These are phyloP conservation scores for Camptophora hylomeconis DNA, from an alignment of 2,329 filamentous ascomycete genomes.

Conservation along the genomic window DNA sequence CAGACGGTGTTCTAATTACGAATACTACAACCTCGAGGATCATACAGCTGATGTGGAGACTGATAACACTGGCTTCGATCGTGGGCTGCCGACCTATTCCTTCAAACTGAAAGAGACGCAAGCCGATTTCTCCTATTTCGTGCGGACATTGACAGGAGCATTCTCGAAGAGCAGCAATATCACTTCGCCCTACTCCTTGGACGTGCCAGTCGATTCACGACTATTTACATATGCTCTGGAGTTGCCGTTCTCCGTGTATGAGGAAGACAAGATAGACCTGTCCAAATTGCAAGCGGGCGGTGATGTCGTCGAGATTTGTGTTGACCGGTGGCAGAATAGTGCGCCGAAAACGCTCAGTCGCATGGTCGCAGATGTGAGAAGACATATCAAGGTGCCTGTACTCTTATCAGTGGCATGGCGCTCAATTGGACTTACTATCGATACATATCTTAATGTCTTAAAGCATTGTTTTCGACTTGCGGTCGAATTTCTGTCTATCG, in stretches of 20 bases:
- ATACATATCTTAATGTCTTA: conserved; percentile 24
- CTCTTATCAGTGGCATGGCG: conserved; percentile 40
- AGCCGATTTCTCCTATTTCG: conserved; percentile 47
- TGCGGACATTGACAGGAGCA: conserved; percentile 44
- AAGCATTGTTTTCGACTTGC: conserved; percentile 27
- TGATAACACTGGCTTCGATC: conserved; percentile 21
- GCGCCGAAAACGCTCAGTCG: conserved; percentile 38
- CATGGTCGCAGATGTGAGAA: conserved; percentile 44
- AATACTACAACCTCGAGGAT: conserved; percentile 37
- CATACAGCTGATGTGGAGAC: conserved; percentile 20
- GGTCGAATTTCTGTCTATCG: conserved; percentile 28
- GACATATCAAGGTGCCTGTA: conserved; percentile 43
- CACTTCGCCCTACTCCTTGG: conserved; percentile 49
- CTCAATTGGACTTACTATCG: conserved; percentile 2
- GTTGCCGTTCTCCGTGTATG: conserved; percentile 25
- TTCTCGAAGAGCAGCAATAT: conserved; percentile 36
- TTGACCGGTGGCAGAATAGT: conserved; percentile 43
- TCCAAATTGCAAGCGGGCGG: conserved; percentile 43
- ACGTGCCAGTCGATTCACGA: conserved; percentile 45
- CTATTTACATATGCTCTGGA: conserved; percentile 32
- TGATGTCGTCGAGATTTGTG: conserved; percentile 47
- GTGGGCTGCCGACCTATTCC: conserved; percentile 32
- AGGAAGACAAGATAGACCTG: conserved; percentile 28
- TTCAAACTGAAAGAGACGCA: conserved; percentile 41
- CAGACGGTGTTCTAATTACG: conserved; percentile 33